A percentile compares a stretch with the other conserved stretches of the same genome.
Conservation (phyloP, 352 stramenopile genomes). For the Phytopythium cucurbitacearum region DNA sequence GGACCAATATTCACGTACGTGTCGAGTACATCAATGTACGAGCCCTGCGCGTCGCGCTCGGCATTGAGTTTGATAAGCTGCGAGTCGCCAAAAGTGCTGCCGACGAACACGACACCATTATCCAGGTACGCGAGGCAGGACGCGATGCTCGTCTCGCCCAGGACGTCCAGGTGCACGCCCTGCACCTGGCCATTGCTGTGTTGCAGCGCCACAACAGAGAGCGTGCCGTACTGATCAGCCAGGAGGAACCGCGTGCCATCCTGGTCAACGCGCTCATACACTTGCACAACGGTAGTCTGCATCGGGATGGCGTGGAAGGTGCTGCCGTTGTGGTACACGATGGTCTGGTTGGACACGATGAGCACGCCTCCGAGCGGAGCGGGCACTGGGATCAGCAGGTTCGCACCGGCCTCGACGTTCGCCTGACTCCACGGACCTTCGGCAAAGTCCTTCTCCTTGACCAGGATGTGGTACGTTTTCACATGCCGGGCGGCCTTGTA, state of each 20-base stretch:
- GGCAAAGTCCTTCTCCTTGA: constrained; percentile 89
- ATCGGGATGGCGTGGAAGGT: constrained; percentile 91
- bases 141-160: constrained; percentile 91
- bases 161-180: constrained; percentile 88
- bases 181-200: constrained; percentile 65
- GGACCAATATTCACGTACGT: constrained; percentile 97
- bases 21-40: constrained; percentile 93
- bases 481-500: constrained; percentile 86
- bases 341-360: constrained; percentile 90
- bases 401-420: constrained; percentile 87
- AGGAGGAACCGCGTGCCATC: constrained; percentile 88
- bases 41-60: constrained; percentile 70
- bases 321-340: constrained; percentile 88
- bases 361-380: constrained; percentile 80
- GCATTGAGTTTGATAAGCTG: constrained; percentile 93
- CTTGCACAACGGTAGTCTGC: constrained; percentile 87
- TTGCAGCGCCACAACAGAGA: constrained; percentile 88
- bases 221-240: constrained; percentile 85
- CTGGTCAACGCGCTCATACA: constrained; percentile 85
- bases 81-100: constrained; percentile 92
- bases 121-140: constrained; percentile 93
- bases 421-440: constrained; percentile 87
- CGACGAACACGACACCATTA: constrained; percentile 95
- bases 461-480: constrained; percentile 89
- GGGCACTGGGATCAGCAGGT: constrained; percentile 86